These are phyloP conservation scores for Russula lepida DNA, from an alignment of 768 basidiomycete species.

Conservation along the genomic window DNA sequence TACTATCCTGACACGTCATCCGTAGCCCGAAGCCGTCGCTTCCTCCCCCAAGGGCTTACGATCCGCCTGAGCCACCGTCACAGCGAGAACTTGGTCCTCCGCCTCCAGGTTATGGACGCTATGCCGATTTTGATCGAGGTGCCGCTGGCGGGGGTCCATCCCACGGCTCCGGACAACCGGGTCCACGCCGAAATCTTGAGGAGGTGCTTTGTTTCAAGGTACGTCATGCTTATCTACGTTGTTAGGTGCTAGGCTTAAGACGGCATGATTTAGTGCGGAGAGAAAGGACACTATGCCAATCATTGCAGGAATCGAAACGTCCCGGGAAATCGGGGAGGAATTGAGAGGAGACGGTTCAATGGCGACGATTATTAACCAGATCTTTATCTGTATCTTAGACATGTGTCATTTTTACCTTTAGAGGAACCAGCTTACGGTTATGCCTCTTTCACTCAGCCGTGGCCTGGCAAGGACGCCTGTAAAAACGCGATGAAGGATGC, in stretches of 20 bases:
- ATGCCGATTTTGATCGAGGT: slow-evolving; percentile 62
- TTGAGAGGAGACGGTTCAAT: slow-evolving; percentile 40
- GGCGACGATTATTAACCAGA: slow-evolving; percentile 16
- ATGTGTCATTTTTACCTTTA: too few relatives aligned
- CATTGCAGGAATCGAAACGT: slow-evolving; percentile 86
- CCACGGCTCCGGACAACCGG: slow-evolving; percentile 29
- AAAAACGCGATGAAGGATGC: slow-evolving; percentile 51
- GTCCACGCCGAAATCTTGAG: slow-evolving; percentile 62
- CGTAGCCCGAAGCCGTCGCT: slow-evolving; percentile 68
- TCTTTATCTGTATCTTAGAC: background rate
- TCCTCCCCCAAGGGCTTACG: slow-evolving; percentile 65
- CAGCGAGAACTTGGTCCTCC: slow-evolving; percentile 79
- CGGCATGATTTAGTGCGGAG: slow-evolving; percentile 55
- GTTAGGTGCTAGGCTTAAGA: slow-evolving; percentile 2
- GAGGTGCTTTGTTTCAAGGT: slow-evolving; percentile 87
- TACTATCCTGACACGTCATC: slow-evolving; percentile 12
- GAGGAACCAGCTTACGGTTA: background rate
- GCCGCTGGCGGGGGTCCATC: slow-evolving; percentile 31
- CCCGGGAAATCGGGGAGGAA: slow-evolving; percentile 83
- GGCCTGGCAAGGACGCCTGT: slow-evolving; percentile 82
- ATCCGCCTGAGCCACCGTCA: slow-evolving; percentile 65
- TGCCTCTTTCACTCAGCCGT: slow-evolving; percentile 33
- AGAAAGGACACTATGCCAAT: slow-evolving; percentile 93
- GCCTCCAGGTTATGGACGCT: slow-evolving; percentile 87
- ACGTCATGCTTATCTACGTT: slow-evolving; percentile 20